phyloP scores from a whole-genome alignment of 2,329 filamentous ascomycete genomes.

The Cladophialophora yegresii region DNA sequence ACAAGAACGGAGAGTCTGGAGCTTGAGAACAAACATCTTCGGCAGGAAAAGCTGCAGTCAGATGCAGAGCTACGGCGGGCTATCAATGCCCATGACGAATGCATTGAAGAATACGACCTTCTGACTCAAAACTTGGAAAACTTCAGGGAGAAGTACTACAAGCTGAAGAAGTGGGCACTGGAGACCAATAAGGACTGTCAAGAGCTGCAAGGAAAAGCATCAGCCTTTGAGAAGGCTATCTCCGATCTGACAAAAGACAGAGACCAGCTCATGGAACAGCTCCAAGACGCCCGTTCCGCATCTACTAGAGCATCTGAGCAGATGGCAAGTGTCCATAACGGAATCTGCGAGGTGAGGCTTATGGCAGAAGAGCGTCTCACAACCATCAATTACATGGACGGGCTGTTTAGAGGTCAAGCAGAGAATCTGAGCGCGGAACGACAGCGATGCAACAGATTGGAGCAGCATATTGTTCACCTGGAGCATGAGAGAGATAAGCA shows the following conservation, averaged over 20 bases:
- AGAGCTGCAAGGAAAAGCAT: slow-evolving; percentile 20
- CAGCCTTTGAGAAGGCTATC: slow-evolving; percentile 8
- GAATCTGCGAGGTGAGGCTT: slow-evolving; percentile 14
- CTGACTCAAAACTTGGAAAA: slow-evolving; percentile 5
- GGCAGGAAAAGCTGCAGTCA: slow-evolving; percentile 11
- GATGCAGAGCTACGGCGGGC: slow-evolving; percentile 18
- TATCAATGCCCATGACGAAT: slow-evolving; percentile 6
- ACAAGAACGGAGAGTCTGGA: slow-evolving; percentile 20
- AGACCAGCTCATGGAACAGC: slow-evolving; percentile 18
- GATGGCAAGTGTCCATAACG: slow-evolving; percentile 14
- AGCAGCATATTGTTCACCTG: slow-evolving; percentile 25
- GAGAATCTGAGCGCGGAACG: slow-evolving; percentile 22
- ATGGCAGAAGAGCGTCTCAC: slow-evolving; percentile 4
- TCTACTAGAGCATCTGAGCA: slow-evolving; percentile 1
- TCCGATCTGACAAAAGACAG: slow-evolving; percentile 17
- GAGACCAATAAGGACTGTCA: slow-evolving; percentile 31
- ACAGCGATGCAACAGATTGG: slow-evolving; percentile 25
- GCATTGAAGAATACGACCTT: slow-evolving; percentile 17
- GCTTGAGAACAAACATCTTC: slow-evolving; percentile 16
- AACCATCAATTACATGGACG: slow-evolving; percentile 9
- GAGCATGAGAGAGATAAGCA: slow-evolving; percentile 22
- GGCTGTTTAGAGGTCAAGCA: slow-evolving; percentile 4
- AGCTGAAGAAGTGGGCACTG: slow-evolving; percentile 34
- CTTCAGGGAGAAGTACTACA: slow-evolving; percentile 32
- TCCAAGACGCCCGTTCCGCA: slow-evolving; percentile 6